Evolutionary conservation across 495 filamentous ascomycete genomes (phyloP).

Genomic region (Thozetella sp.): DNA sequence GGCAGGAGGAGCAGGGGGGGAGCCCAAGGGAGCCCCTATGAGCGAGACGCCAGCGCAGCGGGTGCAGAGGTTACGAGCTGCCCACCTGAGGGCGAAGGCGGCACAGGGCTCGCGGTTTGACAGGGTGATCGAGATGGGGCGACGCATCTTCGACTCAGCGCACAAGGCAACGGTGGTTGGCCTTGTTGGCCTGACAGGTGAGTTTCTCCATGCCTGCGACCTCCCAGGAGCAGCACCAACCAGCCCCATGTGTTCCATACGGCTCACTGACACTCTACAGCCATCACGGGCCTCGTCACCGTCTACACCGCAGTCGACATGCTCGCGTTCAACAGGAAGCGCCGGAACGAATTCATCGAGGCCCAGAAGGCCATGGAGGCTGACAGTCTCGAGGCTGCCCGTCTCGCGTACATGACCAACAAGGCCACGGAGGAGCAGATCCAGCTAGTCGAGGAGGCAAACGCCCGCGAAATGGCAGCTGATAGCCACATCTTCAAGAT

Average conservation of each 20-base stretch:
- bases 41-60: slow-evolving; percentile 87
- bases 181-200: slow-evolving; percentile 82
- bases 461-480: slow-evolving; percentile 23
- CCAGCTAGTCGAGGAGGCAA: slow-evolving; percentile 46
- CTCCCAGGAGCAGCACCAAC: neutral
- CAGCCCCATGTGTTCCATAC: slow-evolving; percentile 2
- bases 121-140: slow-evolving; percentile 63
- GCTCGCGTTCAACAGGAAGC: slow-evolving; percentile 80
- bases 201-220: slow-evolving; percentile 10
- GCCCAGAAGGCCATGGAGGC: slow-evolving; percentile 61
- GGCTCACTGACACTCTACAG: slow-evolving; percentile 40
- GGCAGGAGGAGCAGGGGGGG: slow-evolving; percentile 9
- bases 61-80: slow-evolving; percentile 81
- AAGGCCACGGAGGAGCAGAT: slow-evolving; percentile 62
- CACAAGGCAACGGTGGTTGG: slow-evolving; percentile 76
- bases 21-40: slow-evolving; percentile 14
- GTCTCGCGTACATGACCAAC: slow-evolving; percentile 61
- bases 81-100: slow-evolving; percentile 69
- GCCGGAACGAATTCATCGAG: slow-evolving; percentile 65
- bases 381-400: slow-evolving; percentile 51
- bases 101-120: slow-evolving; percentile 71
- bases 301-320: slow-evolving; percentile 84
- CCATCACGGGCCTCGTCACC: slow-evolving; percentile 71
- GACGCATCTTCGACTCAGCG: slow-evolving; percentile 78
- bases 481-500: slow-evolving; percentile 29